phyloP scores from a whole-genome alignment of 805 yeast genomes.

The Starmera pachycereana region DNA sequence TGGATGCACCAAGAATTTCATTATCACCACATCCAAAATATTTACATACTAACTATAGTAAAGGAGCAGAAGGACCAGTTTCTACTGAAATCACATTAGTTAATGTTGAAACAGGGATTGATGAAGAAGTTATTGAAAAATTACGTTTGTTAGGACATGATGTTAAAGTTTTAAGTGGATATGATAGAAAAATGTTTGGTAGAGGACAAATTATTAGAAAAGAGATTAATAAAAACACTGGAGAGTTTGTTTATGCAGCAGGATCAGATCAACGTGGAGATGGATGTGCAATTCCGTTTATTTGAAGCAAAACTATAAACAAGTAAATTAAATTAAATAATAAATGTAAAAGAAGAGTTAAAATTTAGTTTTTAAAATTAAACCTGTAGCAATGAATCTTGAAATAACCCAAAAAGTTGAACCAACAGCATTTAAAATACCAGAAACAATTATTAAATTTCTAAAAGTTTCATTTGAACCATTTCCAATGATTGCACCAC shows the following conservation, averaged over 20 bases:
- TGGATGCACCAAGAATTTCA: conserved; percentile 69
- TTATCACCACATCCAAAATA: conserved; percentile 40
- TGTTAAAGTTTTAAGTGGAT: conserved; percentile 32
- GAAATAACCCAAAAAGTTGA: conserved; percentile 8
- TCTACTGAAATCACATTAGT: conserved; percentile 49
- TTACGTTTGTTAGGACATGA: conserved; percentile 49
- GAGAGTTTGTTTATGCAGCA: conserved; percentile 43
- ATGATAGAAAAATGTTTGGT: conserved; percentile 39
- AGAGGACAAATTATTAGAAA: conserved; percentile 65
- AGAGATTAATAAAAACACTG: conserved; percentile 21
- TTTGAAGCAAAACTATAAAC: conserved; percentile 12
- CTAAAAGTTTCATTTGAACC: conserved; percentile 24
- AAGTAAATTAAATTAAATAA: no score
- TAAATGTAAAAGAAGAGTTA: no score
- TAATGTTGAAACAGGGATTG: conserved; percentile 55
- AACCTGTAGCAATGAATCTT: conserved; percentile 1
- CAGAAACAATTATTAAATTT: conserved; percentile 31
- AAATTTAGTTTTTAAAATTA: no score
- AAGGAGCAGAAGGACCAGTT: conserved; percentile 57
- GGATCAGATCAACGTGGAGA: conserved; percentile 84
- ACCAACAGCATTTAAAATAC: conserved; percentile 5
- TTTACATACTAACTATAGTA: conserved; percentile 36
- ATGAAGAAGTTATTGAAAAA: conserved; percentile 31
- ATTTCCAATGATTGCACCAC: conserved; percentile 34
- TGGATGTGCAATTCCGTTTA: conserved; percentile 58